Conservation (phyloP, 1,284 basidiomycete genomes). For the Cryptococcus amylolentus region DNA sequence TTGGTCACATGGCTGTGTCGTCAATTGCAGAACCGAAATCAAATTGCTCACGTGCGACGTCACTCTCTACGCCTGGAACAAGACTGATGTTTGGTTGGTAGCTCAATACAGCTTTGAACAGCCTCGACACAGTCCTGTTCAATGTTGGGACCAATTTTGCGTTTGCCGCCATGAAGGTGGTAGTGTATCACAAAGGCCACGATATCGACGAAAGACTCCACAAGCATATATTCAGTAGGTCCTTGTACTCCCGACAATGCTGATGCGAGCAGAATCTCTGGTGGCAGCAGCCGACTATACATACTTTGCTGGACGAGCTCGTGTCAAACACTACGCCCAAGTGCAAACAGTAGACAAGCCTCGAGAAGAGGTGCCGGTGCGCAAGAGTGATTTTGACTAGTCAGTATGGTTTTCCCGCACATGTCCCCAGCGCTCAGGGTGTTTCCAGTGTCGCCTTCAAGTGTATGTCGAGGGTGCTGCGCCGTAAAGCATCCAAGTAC, state of each 20-base stretch:
- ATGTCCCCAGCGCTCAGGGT: not conserved
- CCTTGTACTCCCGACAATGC: conserved; percentile 35
- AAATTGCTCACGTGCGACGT: conserved; percentile 41
- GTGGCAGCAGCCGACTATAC: conserved; percentile 34
- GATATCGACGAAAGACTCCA: conserved; percentile 23
- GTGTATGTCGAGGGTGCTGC: conserved; percentile 67
- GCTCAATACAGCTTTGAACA: conserved; percentile 71
- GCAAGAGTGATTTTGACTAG: not conserved
- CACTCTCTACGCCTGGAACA: not conserved
- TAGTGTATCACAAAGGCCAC: conserved; percentile 70
- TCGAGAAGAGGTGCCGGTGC: not conserved
- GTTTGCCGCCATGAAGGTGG: conserved; percentile 83
- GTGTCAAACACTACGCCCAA: conserved; percentile 31
- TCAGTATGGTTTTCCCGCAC: not conserved
- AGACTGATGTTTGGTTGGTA: conserved; percentile 8
- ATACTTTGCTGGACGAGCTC: conserved; percentile 37
- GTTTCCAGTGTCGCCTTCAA: conserved; percentile 67
- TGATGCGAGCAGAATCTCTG: conserved; percentile 23
- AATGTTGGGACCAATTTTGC: conserved; percentile 87
- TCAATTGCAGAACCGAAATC: conserved; percentile 50
- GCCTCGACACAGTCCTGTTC: conserved; percentile 59
- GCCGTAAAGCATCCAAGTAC: conserved; percentile 50
- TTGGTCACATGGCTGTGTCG: conserved; percentile 48
- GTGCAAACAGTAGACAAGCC: conserved; percentile 53
- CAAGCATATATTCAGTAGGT: conserved; percentile 14